These are phyloP conservation scores for Tranzscheliella williamsii DNA, from an alignment of 1,284 basidiomycete species.

Conservation along the genomic window DNA sequence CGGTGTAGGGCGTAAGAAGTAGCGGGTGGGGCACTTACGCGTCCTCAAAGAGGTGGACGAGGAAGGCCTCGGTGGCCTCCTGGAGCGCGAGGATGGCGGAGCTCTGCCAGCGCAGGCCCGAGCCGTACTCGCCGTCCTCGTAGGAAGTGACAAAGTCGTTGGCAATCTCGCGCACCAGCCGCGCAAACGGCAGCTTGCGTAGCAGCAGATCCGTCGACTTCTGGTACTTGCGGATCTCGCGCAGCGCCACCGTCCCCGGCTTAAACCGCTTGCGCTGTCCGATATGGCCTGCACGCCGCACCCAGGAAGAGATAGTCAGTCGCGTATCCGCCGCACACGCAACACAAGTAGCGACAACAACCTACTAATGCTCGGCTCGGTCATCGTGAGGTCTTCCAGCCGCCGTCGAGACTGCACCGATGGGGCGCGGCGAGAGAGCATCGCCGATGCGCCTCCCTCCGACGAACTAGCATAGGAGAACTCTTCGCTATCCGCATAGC, in stretches of 20 bases:
- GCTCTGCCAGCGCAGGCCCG: conserved; percentile 59
- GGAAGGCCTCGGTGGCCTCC: conserved; percentile 59
- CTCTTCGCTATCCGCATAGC: conserved; percentile 30
- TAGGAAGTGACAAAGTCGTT: conserved; percentile 58
- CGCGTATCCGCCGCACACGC: too few species aligned
- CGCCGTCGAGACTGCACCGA: conserved; percentile 24
- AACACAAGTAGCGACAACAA: background rate
- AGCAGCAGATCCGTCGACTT: conserved; percentile 59
- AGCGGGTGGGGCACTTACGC: conserved; percentile 40
- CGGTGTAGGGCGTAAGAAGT: background rate
- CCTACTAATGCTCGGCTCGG: conserved; percentile 37
- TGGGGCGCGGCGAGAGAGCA: conserved; percentile 34
- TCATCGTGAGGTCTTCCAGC: conserved; percentile 30
- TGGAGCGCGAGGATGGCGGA: conserved; percentile 59
- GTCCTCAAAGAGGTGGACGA: conserved; percentile 60
- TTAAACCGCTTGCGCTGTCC: conserved; percentile 43
- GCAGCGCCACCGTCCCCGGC: conserved; percentile 58
- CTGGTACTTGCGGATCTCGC: conserved; percentile 59
- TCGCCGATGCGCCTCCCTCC: conserved; percentile 34
- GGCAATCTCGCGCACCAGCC: conserved; percentile 58
- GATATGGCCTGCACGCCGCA: conserved; percentile 31
- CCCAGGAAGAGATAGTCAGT: too few species aligned
- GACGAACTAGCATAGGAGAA: conserved; percentile 36
- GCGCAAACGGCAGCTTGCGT: conserved; percentile 58
- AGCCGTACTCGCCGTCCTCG: conserved; percentile 44